These are phyloP conservation scores for Tulasnella sp. DNA, from an alignment of 768 basidiomycete genomes.

Conservation along the genomic window DNA sequence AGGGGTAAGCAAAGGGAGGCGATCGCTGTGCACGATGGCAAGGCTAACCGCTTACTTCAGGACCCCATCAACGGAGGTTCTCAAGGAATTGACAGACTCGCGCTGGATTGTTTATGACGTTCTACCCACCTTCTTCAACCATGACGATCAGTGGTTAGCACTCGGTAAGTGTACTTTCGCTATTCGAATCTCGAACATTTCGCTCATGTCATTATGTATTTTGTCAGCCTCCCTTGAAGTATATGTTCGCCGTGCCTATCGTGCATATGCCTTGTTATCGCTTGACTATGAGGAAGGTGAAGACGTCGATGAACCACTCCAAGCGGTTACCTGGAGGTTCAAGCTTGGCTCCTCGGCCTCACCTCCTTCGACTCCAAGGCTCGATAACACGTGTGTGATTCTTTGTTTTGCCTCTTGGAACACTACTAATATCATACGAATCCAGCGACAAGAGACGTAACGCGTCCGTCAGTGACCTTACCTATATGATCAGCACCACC, in stretches of 20 bases:
- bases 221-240: conserved; percentile 81
- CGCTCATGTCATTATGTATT: neutral
- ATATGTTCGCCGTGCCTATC: conserved; percentile 91
- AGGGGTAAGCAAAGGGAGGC: conserved; percentile 37
- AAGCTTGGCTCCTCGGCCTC: conserved; percentile 83
- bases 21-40: conserved; percentile 16
- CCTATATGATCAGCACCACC: conserved; percentile 77
- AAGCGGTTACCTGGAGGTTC: conserved; percentile 88
- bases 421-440: neutral
- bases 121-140: conserved; percentile 88
- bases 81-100: conserved; percentile 91
- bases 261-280: conserved; percentile 81
- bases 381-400: conserved; percentile 27
- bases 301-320: conserved; percentile 63
- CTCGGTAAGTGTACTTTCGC: conserved; percentile 49
- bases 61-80: conserved; percentile 71
- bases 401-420: neutral
- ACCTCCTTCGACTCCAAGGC: conserved; percentile 69
- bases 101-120: conserved; percentile 96
- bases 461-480: conserved; percentile 91
- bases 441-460: conserved; percentile 58
- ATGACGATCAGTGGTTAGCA: conserved; percentile 71
- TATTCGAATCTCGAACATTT: neutral
- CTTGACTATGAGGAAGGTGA: conserved; percentile 95
- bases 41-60: conserved; percentile 30